Percentiles rank a stretch among this genome's conserved stretches.
phyloP scores from a whole-genome alignment of 257 asterid species.

The Penstemon barbatus region DNA sequence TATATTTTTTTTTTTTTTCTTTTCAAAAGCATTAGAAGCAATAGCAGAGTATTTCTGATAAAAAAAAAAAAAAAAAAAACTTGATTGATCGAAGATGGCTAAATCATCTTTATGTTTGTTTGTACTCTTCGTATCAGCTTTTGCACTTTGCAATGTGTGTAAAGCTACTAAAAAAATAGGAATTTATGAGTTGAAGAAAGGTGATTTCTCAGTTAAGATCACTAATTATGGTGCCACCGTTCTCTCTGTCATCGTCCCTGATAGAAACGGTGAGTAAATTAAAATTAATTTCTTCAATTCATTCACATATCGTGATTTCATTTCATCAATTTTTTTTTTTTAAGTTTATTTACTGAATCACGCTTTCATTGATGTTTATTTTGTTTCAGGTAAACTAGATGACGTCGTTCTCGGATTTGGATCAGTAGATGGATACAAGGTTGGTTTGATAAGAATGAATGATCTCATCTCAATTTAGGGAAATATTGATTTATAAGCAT shows the following conservation, averaged over 20 bases:
- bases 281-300: not conserved
- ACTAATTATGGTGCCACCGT: conserved; percentile 81
- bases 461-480: not conserved
- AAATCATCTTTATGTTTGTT: conserved; percentile 18
- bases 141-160: conserved; percentile 22
- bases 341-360: not conserved
- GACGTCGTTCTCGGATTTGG: conserved; percentile 76
- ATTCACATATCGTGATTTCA: not conserved
- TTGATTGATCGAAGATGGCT: conserved; percentile 26
- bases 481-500: not conserved
- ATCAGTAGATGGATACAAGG: conserved; percentile 73
- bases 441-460: conserved; percentile 1
- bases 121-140: conserved; percentile 24
- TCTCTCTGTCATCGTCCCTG: conserved; percentile 62
- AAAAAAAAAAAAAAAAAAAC: not conserved
- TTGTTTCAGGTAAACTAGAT: conserved; percentile 63
- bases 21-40: not conserved
- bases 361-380: not conserved
- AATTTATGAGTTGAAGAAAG: conserved; percentile 50
- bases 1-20: too few species aligned
- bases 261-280: conserved; percentile 49
- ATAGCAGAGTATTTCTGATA: not conserved
- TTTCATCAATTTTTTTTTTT: not conserved
- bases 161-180: conserved; percentile 36
- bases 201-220: conserved; percentile 50